Evolutionary conservation across 139 green algal genomes (phyloP).

Genomic region (Coelastrella sp.): DNA sequence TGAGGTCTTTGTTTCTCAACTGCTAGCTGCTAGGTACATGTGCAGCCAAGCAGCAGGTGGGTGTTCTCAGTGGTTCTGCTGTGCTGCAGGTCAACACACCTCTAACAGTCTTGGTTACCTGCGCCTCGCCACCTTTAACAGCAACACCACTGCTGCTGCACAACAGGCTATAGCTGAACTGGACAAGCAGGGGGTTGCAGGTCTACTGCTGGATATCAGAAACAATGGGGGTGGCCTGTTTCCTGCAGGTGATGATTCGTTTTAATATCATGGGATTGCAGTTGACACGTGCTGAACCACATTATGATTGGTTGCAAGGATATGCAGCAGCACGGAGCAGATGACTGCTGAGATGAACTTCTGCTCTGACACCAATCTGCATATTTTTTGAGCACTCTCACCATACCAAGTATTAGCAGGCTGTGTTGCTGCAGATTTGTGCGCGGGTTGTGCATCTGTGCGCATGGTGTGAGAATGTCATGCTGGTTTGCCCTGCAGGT

Average conservation of each 20-base stretch:
- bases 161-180: slow-evolving; percentile 69
- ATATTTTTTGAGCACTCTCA: no score
- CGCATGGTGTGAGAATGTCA: neutral
- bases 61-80: neutral
- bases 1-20: no score
- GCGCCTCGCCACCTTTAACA: slow-evolving; percentile 90
- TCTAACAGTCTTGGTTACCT: slow-evolving; percentile 85
- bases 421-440: no score
- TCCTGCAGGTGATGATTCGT: slow-evolving; percentile 73
- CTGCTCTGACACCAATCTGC: no score
- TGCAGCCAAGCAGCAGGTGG: neutral
- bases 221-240: slow-evolving; percentile 97
- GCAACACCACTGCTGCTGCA: slow-evolving; percentile 74
- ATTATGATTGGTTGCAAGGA: no score
- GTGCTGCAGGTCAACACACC: slow-evolving; percentile 28
- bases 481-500: slow-evolving; percentile 44
- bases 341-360: no score
- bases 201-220: slow-evolving; percentile 91
- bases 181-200: slow-evolving; percentile 60
- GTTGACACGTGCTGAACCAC: no score
- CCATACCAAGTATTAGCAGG: no score
- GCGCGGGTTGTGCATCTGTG: no score
- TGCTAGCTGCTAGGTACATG: no score
- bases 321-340: no score
- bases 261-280: neutral